Evolutionary conservation across 768 basidiomycete genomes (phyloP).

Genomic region (Mycena albidolilacea): DNA sequence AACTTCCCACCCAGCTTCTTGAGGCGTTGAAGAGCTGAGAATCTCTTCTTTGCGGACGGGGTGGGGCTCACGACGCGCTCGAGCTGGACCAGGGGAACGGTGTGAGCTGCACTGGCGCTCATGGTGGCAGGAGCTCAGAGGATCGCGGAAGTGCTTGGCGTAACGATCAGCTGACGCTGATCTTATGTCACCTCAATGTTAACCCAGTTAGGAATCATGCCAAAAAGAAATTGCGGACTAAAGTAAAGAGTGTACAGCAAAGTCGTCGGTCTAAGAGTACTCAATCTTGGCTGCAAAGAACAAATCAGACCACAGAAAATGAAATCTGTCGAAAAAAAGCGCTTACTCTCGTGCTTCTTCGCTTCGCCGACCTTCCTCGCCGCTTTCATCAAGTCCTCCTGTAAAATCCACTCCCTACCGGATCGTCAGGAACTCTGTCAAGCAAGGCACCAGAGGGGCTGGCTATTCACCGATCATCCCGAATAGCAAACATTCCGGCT

Average conservation of each 20-base stretch:
- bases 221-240: background rate
- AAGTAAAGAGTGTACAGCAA: background rate
- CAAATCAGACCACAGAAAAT: slow-evolving; percentile 24
- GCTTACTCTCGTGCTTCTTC: slow-evolving; percentile 97
- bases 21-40: slow-evolving; percentile 37
- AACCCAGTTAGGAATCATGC: background rate
- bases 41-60: slow-evolving; percentile 36
- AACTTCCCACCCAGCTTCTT: slow-evolving; percentile 39
- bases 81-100: background rate
- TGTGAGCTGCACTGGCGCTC: slow-evolving; percentile 1
- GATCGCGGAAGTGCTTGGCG: background rate
- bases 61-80: slow-evolving; percentile 37
- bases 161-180: slow-evolving; percentile 30
- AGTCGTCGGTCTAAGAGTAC: slow-evolving; percentile 50
- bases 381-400: slow-evolving; percentile 97
- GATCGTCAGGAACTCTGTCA: slow-evolving; percentile 6
- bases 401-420: slow-evolving; percentile 86
- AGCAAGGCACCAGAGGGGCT: background rate
- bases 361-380: slow-evolving; percentile 95
- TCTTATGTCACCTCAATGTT: background rate
- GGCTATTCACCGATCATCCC: slow-evolving; percentile 84
- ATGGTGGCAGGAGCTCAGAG: slow-evolving; percentile 17
- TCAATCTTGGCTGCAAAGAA: slow-evolving; percentile 65
- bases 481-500: slow-evolving; percentile 98
- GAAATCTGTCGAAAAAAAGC: background rate